phyloP scores from a whole-genome alignment of 2,329 filamentous ascomycete genomes.

The Exserohilum rostratum region DNA sequence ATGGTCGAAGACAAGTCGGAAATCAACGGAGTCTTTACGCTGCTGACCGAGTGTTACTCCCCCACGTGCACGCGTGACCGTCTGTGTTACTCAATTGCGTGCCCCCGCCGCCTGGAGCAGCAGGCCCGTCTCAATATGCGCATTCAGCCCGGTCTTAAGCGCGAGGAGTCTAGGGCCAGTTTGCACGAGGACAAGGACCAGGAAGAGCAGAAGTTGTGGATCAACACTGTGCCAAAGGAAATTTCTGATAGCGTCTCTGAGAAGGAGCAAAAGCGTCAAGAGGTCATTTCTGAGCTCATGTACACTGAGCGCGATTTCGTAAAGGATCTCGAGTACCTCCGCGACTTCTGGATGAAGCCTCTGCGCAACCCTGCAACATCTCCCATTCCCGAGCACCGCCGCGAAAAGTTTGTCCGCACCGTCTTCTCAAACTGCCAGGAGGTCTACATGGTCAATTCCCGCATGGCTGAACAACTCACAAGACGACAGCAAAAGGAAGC shows the following conservation, averaged over 20 bases:
- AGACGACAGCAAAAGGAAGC: slow-evolving; percentile 87
- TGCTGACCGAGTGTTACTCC: slow-evolving; percentile 96
- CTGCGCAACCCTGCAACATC: slow-evolving; percentile 72
- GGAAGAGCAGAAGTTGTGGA: slow-evolving; percentile 98
- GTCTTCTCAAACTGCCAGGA: slow-evolving; percentile 98
- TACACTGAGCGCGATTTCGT: slow-evolving; percentile 99
- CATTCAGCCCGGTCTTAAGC: slow-evolving; percentile 83
- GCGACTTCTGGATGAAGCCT: slow-evolving; percentile 98
- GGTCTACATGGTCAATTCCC: slow-evolving; percentile 88
- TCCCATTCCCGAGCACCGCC: slow-evolving; percentile 84
- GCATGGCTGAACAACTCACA: slow-evolving; percentile 86
- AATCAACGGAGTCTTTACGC: slow-evolving; percentile 95
- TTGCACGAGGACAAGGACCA: slow-evolving; percentile 87
- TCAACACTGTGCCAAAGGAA: slow-evolving; percentile 96
- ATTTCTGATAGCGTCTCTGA: slow-evolving; percentile 88
- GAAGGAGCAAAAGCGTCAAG: slow-evolving; percentile 94
- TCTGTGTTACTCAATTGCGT: slow-evolving; percentile 97
- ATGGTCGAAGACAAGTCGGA: slow-evolving; percentile 83
- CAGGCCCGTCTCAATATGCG: slow-evolving; percentile 93
- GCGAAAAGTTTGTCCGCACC: slow-evolving; percentile 88
- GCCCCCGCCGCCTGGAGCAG: slow-evolving; percentile 89
- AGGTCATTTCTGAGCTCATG: slow-evolving; percentile 97
- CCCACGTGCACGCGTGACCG: slow-evolving; percentile 95
- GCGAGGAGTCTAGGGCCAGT: slow-evolving; percentile 71
- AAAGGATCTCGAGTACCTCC: slow-evolving; percentile 95